These are phyloP conservation scores for Pouteria campechiana DNA, from an alignment of 179 eudicot genomes.

Conservation along the genomic window DNA sequence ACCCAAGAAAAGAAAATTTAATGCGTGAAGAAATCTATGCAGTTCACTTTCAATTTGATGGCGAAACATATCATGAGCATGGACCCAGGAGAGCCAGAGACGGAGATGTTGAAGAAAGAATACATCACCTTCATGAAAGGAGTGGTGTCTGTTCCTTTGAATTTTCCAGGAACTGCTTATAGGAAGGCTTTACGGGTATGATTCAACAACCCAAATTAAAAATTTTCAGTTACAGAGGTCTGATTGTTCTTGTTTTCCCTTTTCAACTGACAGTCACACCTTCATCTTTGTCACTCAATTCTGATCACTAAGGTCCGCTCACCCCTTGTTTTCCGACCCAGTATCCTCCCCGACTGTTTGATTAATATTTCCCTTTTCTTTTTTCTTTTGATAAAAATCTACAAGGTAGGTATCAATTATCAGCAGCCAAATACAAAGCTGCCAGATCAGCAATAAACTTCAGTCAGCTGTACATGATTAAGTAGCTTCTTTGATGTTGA, in stretches of 20 bases:
- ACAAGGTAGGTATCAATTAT: too few relatives aligned
- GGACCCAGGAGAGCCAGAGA: conserved; percentile 80
- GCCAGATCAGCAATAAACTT: too few relatives aligned
- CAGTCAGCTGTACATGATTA: too few relatives aligned
- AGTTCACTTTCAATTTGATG: conserved; percentile 97
- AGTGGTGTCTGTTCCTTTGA: conserved; percentile 83
- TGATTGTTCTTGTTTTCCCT: not conserved
- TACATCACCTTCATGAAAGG: conserved; percentile 99
- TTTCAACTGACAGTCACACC: conserved; percentile 23
- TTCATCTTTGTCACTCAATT: too few relatives aligned
- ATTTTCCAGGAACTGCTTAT: conserved; percentile 91
- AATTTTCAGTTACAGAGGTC: not conserved
- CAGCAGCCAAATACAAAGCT: too few relatives aligned
- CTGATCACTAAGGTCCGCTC: not conserved
- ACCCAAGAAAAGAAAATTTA: too few relatives aligned
- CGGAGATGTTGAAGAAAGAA: conserved; percentile 82
- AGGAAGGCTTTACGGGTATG: conserved; percentile 78
- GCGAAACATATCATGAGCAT: conserved; percentile 93
- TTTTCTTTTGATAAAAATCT: too few relatives aligned
- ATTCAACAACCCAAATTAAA: not conserved
- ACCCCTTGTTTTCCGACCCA: too few relatives aligned
- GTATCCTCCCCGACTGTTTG: too few relatives aligned
- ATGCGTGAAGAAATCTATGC: conserved; percentile 5
- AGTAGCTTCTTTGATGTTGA: too few relatives aligned
- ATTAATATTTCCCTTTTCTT: too few relatives aligned